Percentiles rank a stretch among this genome's conserved stretches.
Evolutionary conservation across 2,329 filamentous ascomycete genomes (phyloP).

Genomic region (Fusarium nematophilum): DNA sequence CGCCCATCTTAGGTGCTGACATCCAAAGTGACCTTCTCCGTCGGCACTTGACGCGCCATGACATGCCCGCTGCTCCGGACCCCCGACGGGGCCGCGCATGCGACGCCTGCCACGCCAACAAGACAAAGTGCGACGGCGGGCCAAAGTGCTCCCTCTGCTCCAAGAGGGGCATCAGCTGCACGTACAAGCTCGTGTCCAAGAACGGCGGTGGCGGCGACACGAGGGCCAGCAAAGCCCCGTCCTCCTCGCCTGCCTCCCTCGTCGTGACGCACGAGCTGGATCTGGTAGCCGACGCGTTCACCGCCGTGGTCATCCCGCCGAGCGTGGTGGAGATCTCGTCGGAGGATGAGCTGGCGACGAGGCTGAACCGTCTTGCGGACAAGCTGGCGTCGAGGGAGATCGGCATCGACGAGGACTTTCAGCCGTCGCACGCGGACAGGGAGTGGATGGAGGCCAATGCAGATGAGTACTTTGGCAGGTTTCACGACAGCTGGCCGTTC

Average conservation of each 20-base stretch:
- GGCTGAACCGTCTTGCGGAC: slow-evolving; percentile 18
- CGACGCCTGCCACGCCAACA: slow-evolving; percentile 57
- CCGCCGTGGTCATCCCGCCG: not conserved
- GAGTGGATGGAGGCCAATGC: slow-evolving; percentile 32
- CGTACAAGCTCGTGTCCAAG: slow-evolving; percentile 45
- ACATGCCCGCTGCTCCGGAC: slow-evolving; percentile 44
- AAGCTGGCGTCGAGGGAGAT: slow-evolving; percentile 12
- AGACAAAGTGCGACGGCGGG: slow-evolving; percentile 58
- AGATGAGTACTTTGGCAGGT: slow-evolving; percentile 52
- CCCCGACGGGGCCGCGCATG: slow-evolving; percentile 54
- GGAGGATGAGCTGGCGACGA: slow-evolving; percentile 16
- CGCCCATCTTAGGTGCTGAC: not conserved
- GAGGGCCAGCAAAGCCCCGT: slow-evolving; percentile 5
- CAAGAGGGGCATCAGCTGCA: slow-evolving; percentile 53
- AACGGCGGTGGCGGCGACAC: slow-evolving; percentile 15
- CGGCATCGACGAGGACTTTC: slow-evolving; percentile 17
- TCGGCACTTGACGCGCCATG: slow-evolving; percentile 52
- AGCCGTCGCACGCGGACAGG: slow-evolving; percentile 17
- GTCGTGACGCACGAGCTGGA: not conserved
- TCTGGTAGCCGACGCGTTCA: not conserved
- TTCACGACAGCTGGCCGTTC: slow-evolving; percentile 56
- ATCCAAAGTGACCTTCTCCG: slow-evolving; percentile 50
- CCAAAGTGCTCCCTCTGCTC: slow-evolving; percentile 52
- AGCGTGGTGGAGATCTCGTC: slow-evolving; percentile 4
- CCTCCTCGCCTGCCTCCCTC: not conserved